Conservation (phyloP, 805 yeast species). For the Candida berthetii region DNA sequence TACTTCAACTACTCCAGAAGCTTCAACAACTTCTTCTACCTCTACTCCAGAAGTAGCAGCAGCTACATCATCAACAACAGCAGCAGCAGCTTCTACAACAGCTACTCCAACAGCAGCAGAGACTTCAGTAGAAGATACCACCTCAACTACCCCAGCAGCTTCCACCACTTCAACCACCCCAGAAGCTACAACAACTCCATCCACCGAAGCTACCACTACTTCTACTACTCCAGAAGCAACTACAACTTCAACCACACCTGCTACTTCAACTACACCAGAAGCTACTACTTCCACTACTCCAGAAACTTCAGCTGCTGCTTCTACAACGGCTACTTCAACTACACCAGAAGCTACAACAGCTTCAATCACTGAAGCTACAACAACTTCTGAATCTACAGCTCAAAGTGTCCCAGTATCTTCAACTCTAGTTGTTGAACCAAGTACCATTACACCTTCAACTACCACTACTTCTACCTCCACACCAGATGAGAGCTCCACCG, state of each 20-base stretch:
- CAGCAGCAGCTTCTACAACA: slow-evolving; percentile 1
- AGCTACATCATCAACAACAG: not conserved
- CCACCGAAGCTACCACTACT: not conserved
- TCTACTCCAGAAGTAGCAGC: not conserved
- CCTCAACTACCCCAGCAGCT: not conserved
- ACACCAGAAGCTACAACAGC: not conserved
- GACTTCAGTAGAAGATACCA: slow-evolving; percentile 1
- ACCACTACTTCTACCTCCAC: too few species aligned
- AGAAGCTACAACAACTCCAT: not conserved
- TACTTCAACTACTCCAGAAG: not conserved
- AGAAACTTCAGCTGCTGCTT: not conserved
- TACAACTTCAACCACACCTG: slow-evolving; percentile 1
- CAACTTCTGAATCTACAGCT: not conserved
- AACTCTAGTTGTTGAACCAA: too few species aligned
- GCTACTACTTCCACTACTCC: slow-evolving; percentile 1
- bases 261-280: slow-evolving; percentile 1
- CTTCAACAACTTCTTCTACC: not conserved
- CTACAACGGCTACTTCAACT: not conserved
- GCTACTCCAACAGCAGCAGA: slow-evolving; percentile 3
- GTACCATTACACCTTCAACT: too few species aligned
- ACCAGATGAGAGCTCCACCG: too few species aligned
- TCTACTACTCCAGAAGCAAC: slow-evolving; percentile 1
- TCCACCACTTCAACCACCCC: not conserved
- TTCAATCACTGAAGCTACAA: not conserved
- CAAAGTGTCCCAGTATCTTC: not conserved